Evolutionary conservation across 257 asterid species (phyloP), one percentile per base, ranked within the genome.

Genomic region (Solanum tacnaense): DNA sequence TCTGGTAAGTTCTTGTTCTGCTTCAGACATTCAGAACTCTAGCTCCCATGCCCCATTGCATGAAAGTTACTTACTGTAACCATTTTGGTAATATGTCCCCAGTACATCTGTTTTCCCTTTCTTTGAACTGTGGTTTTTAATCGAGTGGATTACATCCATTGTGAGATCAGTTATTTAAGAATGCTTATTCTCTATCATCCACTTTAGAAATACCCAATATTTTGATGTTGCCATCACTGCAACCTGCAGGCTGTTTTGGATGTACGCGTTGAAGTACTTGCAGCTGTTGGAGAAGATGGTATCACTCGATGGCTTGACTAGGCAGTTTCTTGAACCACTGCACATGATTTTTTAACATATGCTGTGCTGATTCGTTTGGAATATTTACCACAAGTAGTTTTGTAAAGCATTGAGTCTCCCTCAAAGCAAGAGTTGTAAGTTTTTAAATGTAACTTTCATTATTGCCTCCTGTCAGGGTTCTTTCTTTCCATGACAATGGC

Each of bases 301-400:
- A 91, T 97, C 32, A 93, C 99, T 70, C 98, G 99, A 88, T 97
- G 99, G 99, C 98, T 97, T 84, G 98, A 96, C 89, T 96, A 96
- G 90, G 90, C 67, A 46, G 88, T 44, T 38, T 74, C 39, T 15
- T 27, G 68, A 44, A 46, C 85, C 39, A 27, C 49, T 49, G 85
- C 13, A 9, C 72, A 32, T 25, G 84, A 72, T 86, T 72, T 12
- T 68, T 72, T 32, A 86, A 32, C 71, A 73, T 49, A 73, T 31
- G 67, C 35, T n/a, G n/a, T 18, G 52, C 34, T 10, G 38, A 73
- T 82, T 9, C 38, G 20, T 29, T 82, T 82, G 86, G 68, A 82
- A 82, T 46, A 31, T 82, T 82, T 82, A 31, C 70, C 86, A 82
- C 86, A 49, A 82, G 86, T 82, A 82, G 86, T 82, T 82, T 82